phyloP scores from a whole-genome alignment of 148 eudicot species.

The Cornus controversa region DNA sequence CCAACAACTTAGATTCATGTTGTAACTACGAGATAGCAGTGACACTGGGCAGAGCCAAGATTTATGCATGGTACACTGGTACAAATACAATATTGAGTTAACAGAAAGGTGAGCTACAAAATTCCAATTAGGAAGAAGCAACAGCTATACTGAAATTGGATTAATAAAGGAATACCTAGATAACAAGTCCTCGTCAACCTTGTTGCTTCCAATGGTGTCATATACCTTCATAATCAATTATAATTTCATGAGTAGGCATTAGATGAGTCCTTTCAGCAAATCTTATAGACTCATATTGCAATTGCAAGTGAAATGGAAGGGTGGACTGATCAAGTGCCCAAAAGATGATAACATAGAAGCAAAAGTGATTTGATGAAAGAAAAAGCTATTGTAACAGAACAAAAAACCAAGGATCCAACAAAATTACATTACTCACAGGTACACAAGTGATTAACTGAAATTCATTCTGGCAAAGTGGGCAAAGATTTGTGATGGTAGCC shows the following conservation, averaged over 20 bases:
- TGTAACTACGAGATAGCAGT: neutral
- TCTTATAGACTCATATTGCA: neutral
- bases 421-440: slow-evolving; percentile 61
- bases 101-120: neutral
- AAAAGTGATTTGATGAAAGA: neutral
- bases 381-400: neutral
- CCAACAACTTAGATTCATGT: neutral
- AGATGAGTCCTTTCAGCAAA: slow-evolving; percentile 3
- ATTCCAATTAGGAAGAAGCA: neutral
- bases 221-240: slow-evolving; percentile 52
- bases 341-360: slow-evolving; percentile 3
- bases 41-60: neutral
- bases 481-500: slow-evolving; percentile 90
- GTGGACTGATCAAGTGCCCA: neutral
- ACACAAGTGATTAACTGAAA: slow-evolving; percentile 96
- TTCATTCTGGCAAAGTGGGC: slow-evolving; percentile 95
- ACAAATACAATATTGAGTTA: too few relatives aligned
- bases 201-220: slow-evolving; percentile 74
- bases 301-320: neutral
- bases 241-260: slow-evolving; percentile 6
- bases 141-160: neutral
- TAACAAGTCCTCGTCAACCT: slow-evolving; percentile 55
- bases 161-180: slow-evolving; percentile 47
- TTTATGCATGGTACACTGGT: neutral
- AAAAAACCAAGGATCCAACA: slow-evolving; percentile 1